These are phyloP conservation scores for Carpinus viminea DNA, from an alignment of 306 rosid genomes.

Conservation along the genomic window DNA sequence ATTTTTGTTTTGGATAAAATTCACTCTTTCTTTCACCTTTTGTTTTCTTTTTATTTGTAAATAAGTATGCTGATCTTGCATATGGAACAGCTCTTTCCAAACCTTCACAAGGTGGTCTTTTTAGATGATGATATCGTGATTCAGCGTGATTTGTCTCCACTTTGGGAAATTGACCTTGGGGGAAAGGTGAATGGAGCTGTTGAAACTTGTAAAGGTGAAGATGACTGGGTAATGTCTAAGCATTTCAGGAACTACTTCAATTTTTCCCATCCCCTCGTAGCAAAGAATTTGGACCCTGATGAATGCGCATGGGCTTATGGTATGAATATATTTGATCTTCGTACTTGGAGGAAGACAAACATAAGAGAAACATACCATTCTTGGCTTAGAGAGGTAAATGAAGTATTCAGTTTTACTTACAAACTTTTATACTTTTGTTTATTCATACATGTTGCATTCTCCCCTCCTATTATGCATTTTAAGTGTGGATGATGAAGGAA, in stretches of 20 bases:
- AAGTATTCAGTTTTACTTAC: constrained; percentile 1
- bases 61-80: constrained; percentile 34
- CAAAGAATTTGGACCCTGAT: constrained; percentile 73
- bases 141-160: constrained; percentile 83
- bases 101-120: constrained; percentile 91
- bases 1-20: background rate
- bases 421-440: background rate
- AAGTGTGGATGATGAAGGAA: background rate
- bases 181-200: constrained; percentile 98
- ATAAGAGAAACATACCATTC: constrained; percentile 84
- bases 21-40: background rate
- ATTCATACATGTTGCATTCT: background rate
- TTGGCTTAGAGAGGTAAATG: constrained; percentile 89
- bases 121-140: constrained; percentile 93
- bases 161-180: constrained; percentile 86
- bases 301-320: constrained; percentile 99
- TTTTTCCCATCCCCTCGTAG: constrained; percentile 84
- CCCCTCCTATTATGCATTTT: background rate
- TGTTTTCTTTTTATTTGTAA: background rate
- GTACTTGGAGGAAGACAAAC: constrained; percentile 74
- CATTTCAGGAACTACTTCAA: constrained; percentile 89
- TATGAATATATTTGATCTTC: constrained; percentile 93
- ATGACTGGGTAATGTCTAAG: constrained; percentile 97
- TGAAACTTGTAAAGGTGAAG: constrained; percentile 96
- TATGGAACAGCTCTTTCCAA: constrained; percentile 81